Base-by-base conservation (phyloP, 1,284 basidiomycete genomes). In the Puccinia sorghi region DNA sequence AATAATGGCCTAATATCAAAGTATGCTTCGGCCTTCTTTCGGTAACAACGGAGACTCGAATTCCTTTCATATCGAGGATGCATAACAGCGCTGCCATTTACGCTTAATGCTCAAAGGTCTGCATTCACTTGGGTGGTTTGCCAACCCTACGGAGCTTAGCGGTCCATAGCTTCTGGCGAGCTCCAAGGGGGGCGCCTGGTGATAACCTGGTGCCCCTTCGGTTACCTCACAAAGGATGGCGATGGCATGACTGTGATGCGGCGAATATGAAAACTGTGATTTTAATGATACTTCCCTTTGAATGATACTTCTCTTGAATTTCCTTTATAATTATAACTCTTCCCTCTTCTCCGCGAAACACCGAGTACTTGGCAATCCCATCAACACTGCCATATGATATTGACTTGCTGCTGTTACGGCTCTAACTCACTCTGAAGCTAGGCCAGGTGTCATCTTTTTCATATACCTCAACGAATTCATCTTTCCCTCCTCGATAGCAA, bases 171-270 rank as follows among this genome's bases (percentile, higher is more conserved):
- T 27, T 67, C 15, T 17, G 25, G 41, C 64, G 41, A 67, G 64
- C 41, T 67, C 64, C 41, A 48, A 48, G 46, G 13, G 43, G 13
- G 43, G 64, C 48, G 27, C 64, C 59, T 61, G 59, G 46, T 25
- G 41, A 67, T 67, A 67, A n/a, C 64, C 3, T 67, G 46, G 22
- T 22, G 7, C 22, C 25, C 32, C 41, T 22, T 67, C 64, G 64
- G 64, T 48, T 67, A 43, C 64, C 64, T 48, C 41, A 67, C 64
- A 67, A 67, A 67, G 64, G n/a, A n/a, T n/a, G n/a, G n/a, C n/a
- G 43, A 41, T 67, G 64, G 64, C 25, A 46, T 25, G 43, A 67
- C 25, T n/a, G n/a, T 43, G 64, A 48, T 67, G 41, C 43, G 43
- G 43, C 25, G 64, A 27, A 13, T 43, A 67, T 67, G 64, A 25